Base-by-base conservation (phyloP, 257 asterid genomes). In the Ilex asprella region DNA sequence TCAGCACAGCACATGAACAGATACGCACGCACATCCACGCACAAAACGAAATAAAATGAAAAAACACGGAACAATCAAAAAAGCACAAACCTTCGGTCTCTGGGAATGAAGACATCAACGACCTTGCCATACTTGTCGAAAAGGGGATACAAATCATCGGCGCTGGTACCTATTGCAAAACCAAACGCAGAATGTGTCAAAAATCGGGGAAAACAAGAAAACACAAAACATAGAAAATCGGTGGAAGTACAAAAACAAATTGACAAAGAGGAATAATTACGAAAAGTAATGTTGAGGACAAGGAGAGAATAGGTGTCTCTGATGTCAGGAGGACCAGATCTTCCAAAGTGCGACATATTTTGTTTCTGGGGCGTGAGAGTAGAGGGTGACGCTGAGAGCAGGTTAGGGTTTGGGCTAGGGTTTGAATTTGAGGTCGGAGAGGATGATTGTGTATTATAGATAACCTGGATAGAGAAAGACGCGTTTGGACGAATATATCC, bases 71-170 rank as follows among this genome's bases (percentile, higher is more conserved):
- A 50, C 29, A 10, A 9, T 6, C 54, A 15, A 15, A 49, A 49
- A 43, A 7, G 46, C 31, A 13, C 11, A 63, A 61, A 89, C 96
- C 95, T 89, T 62, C 94, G 76, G 79, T 86, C 94, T 21, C 94
- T 71, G 35, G 96, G 97, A 57, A 89, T 86, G 69, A 86, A 89
- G 52, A 89, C 88, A 75, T 86, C 94, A 27, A 89, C 90, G 2
- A 84, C 95, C 70, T 89, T 82, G 1, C 95, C 97, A 32, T 86
- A 84, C 89, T 83, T 86, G 52, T 86, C 91, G 60, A 89, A 89
- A 3, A 82, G 78, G 14, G 94, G 95, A 64, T 77, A 84, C 82
- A 89, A 66, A 56, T 89, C 97, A 70, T 86, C 97, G 0, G 86
- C 95, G 1, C 96, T 84, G 59, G 96, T 89, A 49, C 99, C 99